Base-by-base conservation (phyloP, 768 basidiomycete genomes). In the Kwoniella botswanensis region DNA sequence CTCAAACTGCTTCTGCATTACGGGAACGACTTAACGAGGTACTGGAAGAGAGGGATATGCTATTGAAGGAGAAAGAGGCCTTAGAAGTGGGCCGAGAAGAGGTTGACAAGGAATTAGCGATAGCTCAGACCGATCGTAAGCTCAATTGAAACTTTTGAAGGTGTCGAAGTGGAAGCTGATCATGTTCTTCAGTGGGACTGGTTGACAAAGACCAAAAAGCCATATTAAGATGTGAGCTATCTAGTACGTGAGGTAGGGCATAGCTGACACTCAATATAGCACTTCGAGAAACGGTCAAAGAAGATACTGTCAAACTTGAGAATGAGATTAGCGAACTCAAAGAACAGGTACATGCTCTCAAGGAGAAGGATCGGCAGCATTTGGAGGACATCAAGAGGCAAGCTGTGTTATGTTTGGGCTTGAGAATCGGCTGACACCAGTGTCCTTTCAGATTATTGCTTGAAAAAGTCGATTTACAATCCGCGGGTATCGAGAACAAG, bases 121-220 rank as follows among this genome's bases (percentile, higher is more conserved):
- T 94, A 71, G 92, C 92, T 57, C 93, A 91, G 81, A 93, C 93
- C 11, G 92, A 96, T 80, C 82, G 94, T 96, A 76, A 67, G 85
- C 85, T 17, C 15, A 35, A 7, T 7, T 35, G 6, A 6, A 24
- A 63, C 63, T 18, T 42, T 46, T 43, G 13, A n/a, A 42, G 43
- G 71, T 63, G 2, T 42, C 56, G 46, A 21, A 17, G 3, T n/a
- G 26, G 24, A 26, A 50, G 42, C 26, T 54, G 26, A 50, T 10
- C 17, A 29, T 50, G 17, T 15, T 2, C 18, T 55, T 21, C 77
- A 96, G 94, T 98, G 78, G 92, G 89, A 56, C 87, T 98, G 55
- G 91, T 98, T 56, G 92, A 94, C 86, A 93, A 93, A 82, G 94
- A 97, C 80, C 93, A 98, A 81, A 86, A 94, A 22, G 94, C 95